Evolutionary conservation across 495 filamentous ascomycete genomes (phyloP), one percentile per base, ranked within the genome.

Genomic region (Cercophora samala): DNA sequence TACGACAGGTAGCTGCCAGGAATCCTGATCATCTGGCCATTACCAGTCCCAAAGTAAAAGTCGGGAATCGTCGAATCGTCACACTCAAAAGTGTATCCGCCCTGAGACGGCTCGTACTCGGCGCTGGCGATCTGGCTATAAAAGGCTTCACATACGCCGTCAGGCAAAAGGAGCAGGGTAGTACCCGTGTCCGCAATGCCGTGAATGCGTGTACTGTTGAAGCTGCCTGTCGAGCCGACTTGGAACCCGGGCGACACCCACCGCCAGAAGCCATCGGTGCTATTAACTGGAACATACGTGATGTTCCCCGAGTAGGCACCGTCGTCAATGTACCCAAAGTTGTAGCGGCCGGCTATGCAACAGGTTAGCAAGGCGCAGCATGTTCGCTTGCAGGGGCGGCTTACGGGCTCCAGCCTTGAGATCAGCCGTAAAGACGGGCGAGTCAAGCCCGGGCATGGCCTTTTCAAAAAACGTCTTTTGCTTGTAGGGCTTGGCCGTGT

Each of bases 381-480:
- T n/a, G 18, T 5, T 9, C n/a, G n/a, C 6, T 29, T 5, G 5
- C 3, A 29, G 32, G 29, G 29, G 63, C 60, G 32, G 71, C 78
- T 74, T 70, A 80, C 78, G 66, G 5, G 60, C 79, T 29, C 82
- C 80, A 70, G 86, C 81, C 78, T 88, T 90, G 66, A 94, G 78
- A 62, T 87, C 81, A 17, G 85, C 88, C 32, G 89, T 89, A 74
- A 92, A 93, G 51, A 93, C 65, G 0, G 87, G 88, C n/a, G 73
- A 66, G 64, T 84, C 81, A 2, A 93, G 83, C 21, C 73, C 71
- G 5, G 74, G 59, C 72, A 84, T 85, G 69, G 88, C 84, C 64
- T 86, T 91, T 78, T 90, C 87, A 76, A 93, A 92, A 77, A 88
- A 93, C 15, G 90, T 93, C 61, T 82, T 85, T 74, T 90, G 85